Evolutionary conservation across 305 asterid genomes (phyloP), one percentile per base, ranked within the genome.

Genomic region (Fraxinus angustifolia): DNA sequence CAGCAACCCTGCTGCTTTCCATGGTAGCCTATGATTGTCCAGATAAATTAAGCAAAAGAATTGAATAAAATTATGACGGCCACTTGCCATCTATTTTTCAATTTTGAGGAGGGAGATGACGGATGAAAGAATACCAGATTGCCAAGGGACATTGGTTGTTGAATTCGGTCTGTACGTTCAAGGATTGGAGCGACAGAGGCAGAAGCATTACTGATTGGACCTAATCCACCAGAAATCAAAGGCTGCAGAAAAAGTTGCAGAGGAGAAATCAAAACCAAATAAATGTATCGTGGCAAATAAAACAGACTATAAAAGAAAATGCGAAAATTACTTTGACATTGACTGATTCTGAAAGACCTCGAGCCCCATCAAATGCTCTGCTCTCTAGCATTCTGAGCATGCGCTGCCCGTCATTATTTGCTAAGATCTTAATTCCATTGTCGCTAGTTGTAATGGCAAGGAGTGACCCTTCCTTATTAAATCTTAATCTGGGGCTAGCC

Each of bases 401-500:
- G 70, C 97, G 96, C 84, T 92, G 97, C 62, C 98, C 98, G 35
- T 92, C 97, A 83, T 77, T 70, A 85, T 94, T 94, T 79, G 96
- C 97, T 88, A 94, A 83, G 76, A 94, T 88, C 87, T 94, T 94
- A 83, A 94, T 93, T 84, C 98, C 98, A 83, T 91, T 94, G 76
- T 94, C 98, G 65, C 91, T 91, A 0, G 98, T 93, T 38, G 98
- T 93, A 87, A 94, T 92, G 84, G 97, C 97, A 40, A 94, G 91
- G 83, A 94, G 82, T 1, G 97, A 91, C 50, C 98, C 98, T 88
- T 94, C 98, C 90, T 93, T 94, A 42, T 94, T 93, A 87, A 94
- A 94, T 86, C 97, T 85, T 78, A 94, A 88, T 82, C 97, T 90
- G 80, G 98, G 97, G 86, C 97, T 93, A 45, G 96, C 96, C 98